Conservation (phyloP, 306 rosid species). For the Lablab purpureus region DNA sequence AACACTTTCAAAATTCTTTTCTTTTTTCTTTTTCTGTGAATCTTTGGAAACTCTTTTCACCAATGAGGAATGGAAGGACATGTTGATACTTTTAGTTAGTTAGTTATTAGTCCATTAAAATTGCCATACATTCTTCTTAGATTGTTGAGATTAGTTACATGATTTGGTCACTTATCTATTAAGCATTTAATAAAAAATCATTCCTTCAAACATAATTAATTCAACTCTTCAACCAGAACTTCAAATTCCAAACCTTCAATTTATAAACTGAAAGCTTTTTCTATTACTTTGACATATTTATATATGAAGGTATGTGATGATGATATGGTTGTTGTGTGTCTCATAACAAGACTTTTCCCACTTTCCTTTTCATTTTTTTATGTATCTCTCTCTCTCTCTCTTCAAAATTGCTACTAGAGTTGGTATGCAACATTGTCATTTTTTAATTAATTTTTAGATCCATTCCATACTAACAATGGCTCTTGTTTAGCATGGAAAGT, state of each 20-base stretch:
- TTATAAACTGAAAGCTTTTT: too few relatives aligned
- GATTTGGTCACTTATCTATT: not conserved
- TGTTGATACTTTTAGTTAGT: not conserved
- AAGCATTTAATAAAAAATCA: not conserved
- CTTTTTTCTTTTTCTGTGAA: not conserved
- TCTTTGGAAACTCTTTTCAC: conserved; percentile 3
- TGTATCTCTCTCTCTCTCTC: not conserved
- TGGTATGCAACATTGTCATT: not conserved
- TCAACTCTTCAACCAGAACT: too few relatives aligned
- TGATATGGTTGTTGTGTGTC: too few relatives aligned
- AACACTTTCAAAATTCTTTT: not conserved
- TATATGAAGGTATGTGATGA: too few relatives aligned
- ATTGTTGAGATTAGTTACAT: not conserved
- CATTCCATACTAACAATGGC: too few relatives aligned
- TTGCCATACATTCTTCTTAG: not conserved
- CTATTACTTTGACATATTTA: too few relatives aligned
- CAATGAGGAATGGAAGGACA: not conserved
- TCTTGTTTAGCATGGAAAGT: not conserved
- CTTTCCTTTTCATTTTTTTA: not conserved
- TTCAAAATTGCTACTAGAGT: not conserved
- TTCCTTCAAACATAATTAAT: too few relatives aligned
- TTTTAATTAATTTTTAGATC: not conserved
- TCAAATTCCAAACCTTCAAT: too few relatives aligned
- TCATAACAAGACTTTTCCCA: not conserved
- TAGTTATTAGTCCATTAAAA: not conserved